Conservation (phyloP, 2,329 filamentous ascomycete species). For the Cryphonectria carpinicola region DNA sequence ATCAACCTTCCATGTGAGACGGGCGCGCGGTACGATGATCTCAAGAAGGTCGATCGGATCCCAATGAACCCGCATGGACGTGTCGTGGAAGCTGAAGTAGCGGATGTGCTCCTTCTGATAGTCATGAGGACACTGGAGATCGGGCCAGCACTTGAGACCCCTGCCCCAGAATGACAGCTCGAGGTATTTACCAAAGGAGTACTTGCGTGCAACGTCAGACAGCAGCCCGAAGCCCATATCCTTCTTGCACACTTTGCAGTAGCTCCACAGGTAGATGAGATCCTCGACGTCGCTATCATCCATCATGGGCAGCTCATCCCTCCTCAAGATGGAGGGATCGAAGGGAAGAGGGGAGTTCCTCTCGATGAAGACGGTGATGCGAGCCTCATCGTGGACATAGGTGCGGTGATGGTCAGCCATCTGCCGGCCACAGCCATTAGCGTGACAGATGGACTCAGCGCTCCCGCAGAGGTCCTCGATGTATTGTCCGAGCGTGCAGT, state of each 20-base stretch:
- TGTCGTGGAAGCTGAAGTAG: constrained; percentile 87
- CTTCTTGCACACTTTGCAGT: constrained; percentile 87
- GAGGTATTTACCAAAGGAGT: constrained; percentile 98
- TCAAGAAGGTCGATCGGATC: constrained; percentile 92
- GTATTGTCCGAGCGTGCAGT: constrained; percentile 93
- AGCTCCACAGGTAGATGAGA: constrained; percentile 96
- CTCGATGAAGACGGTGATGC: constrained; percentile 89
- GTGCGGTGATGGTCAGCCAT: constrained; percentile 95
- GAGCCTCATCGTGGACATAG: constrained; percentile 94
- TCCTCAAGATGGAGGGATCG: constrained; percentile 52
- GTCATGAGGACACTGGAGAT: constrained; percentile 81
- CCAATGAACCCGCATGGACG: constrained; percentile 87
- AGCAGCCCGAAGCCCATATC: constrained; percentile 89
- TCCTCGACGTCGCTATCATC: constrained; percentile 48
- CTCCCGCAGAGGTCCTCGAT: constrained; percentile 85
- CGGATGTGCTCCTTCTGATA: constrained; percentile 89
- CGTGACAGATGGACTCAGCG: constrained; percentile 76
- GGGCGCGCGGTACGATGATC: constrained; percentile 86
- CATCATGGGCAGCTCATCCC: constrained; percentile 50
- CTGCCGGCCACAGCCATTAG: constrained; percentile 82
- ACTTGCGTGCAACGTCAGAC: constrained; percentile 95
- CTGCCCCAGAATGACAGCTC: constrained; percentile 96
- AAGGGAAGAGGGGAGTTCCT: constrained; percentile 53
- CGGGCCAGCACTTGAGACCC: constrained; percentile 73
- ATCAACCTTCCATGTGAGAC: constrained; percentile 97